Base-by-base conservation (phyloP, 331 rosid species). In the Quercus lobata region DNA sequence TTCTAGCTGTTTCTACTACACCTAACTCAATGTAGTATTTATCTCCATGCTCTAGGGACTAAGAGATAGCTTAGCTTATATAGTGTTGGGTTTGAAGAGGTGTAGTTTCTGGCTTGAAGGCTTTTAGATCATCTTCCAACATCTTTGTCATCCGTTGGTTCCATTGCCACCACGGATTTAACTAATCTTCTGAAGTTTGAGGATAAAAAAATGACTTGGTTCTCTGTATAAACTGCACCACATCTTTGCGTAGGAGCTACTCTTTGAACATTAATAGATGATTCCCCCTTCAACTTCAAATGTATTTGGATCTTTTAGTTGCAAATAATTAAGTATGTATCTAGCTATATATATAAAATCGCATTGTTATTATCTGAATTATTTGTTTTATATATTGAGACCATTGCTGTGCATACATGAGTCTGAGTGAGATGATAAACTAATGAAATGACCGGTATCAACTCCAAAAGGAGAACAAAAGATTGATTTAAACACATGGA, bases 91-190 rank as follows among this genome's bases (percentile, higher is more conserved):
- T 76, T 18, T 56, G 70, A 83, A 63, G 86, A 87, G 89, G 78
- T 79, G 84, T 85, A 81, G 76, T 72, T 83, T 85, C 73, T 63
- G 79, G 60, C 53, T 76, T 68, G 72, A 82, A 86, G 92, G 83
- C 71, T 77, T 83, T 61, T 74, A 34, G 78, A 55, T 49, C 82
- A 55, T 56, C 82, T 21, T 77, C 87, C 83, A 27, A 15, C 34
- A 75, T 77, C 88, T 79, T 80, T 88, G 89, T 81, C 85, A 78
- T 79, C 86, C 90, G 84, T 81, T 84, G 75, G 82, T 80, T 78
- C 76, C 76, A 74, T 78, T 76, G 80, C 86, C 73, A 76, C 75
- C 75, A 30, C 29, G 69, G 73, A 25, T 80, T 71, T 74, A 74
- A 79, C 87, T 82, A 24, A 74, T 73, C 82, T 75, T 69, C 56